Percentiles rank a stretch among this genome's conserved stretches.
phyloP scores from a whole-genome alignment of 2,329 filamentous ascomycete species.

The Tolypocladium inflatum region DNA sequence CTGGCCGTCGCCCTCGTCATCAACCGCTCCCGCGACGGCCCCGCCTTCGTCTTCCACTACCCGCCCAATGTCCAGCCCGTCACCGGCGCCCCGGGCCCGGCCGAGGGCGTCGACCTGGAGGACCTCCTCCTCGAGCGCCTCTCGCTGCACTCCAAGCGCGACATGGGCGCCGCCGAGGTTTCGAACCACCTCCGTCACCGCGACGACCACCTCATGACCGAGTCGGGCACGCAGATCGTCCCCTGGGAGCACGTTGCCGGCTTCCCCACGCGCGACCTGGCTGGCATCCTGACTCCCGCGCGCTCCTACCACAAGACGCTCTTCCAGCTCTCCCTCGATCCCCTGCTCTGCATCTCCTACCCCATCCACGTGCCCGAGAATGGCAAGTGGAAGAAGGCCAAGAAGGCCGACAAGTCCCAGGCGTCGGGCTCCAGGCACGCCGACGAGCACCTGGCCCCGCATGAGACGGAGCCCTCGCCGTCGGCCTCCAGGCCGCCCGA shows the following conservation, averaged over 20 bases:
- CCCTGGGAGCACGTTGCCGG: conserved; percentile 68
- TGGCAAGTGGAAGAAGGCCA: conserved; percentile 65
- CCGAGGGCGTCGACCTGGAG: conserved; percentile 34
- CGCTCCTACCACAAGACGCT: conserved; percentile 69
- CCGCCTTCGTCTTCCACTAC: conserved; percentile 80
- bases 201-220: conserved; percentile 46
- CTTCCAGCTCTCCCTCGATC: conserved; percentile 75
- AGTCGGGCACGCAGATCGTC: conserved; percentile 47
- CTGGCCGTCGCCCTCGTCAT: conserved; percentile 67
- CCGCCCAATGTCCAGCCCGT: conserved; percentile 47
- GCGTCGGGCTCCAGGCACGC: conserved; percentile 23
- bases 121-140: conserved; percentile 40
- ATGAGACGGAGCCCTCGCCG: conserved; percentile 16
- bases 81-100: conserved; percentile 22
- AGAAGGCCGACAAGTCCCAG: conserved; percentile 36
- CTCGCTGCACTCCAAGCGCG: conserved; percentile 23
- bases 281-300: conserved; percentile 69
- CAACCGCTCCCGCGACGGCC: conserved; percentile 66
- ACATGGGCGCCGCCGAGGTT: conserved; percentile 22
- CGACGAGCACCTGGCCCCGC: conserved; percentile 18
- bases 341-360: conserved; percentile 71
- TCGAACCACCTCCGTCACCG: conserved; percentile 39
- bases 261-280: conserved; percentile 66
- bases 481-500: conserved; percentile 14
- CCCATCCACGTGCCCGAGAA: conserved; percentile 75